These are phyloP conservation scores for Podosphaera xanthii DNA, from an alignment of 2,329 filamentous ascomycete species.

Conservation along the genomic window DNA sequence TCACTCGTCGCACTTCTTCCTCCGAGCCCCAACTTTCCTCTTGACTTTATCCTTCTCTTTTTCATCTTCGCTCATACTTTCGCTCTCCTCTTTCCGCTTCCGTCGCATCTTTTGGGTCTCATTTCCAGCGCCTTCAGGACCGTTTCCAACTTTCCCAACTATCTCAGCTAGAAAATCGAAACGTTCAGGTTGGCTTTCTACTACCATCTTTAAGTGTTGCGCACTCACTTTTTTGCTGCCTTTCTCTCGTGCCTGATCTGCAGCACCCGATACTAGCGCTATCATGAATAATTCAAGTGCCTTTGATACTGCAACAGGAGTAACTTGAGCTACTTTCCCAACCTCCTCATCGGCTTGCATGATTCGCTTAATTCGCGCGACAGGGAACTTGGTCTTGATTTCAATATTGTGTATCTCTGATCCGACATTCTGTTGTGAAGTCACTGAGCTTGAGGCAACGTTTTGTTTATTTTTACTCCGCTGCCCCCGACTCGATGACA, in stretches of 20 bases:
- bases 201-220: constrained; percentile 74
- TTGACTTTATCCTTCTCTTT: constrained; percentile 8
- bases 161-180: constrained; percentile 90
- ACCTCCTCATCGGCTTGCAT: constrained; percentile 99
- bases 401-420: constrained; percentile 26
- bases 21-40: constrained; percentile 12
- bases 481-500: background rate
- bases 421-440: constrained; percentile 10
- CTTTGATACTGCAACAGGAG: constrained; percentile 83
- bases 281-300: constrained; percentile 97
- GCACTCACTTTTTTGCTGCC: constrained; percentile 79
- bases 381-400: constrained; percentile 88
- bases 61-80: constrained; percentile 11
- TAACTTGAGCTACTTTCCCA: constrained; percentile 93
- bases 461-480: background rate
- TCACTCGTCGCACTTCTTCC: constrained; percentile 6
- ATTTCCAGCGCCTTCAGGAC: constrained; percentile 11
- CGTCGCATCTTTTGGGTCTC: constrained; percentile 10
- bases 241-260: constrained; percentile 58
- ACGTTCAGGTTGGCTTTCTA: constrained; percentile 59
- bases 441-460: background rate
- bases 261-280: constrained; percentile 69
- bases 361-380: constrained; percentile 91
- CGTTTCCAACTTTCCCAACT: constrained; percentile 57
- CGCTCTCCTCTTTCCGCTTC: constrained; percentile 7